Base-by-base conservation (phyloP, 306 rosid genomes). In the Dalbergia cochinchinensis region DNA sequence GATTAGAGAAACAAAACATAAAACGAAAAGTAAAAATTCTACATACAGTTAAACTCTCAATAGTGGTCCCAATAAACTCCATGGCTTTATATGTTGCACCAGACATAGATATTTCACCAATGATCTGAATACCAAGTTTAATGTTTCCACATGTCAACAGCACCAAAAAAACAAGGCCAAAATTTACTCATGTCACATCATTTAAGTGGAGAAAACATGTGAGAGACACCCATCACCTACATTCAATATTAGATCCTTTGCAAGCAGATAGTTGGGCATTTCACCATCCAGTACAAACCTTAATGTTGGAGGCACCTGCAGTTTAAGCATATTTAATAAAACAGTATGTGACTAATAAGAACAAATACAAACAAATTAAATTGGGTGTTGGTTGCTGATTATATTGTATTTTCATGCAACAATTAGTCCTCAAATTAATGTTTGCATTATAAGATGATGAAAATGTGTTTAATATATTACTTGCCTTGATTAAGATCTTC, bases 1-100 rank as follows among this genome's bases (percentile, higher is more conserved):
- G 70, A 51, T 8, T 63, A 39, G 37, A 59, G 16, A 55, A 71
- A 75, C 2, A 37, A 35, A 33, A 48, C 65, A 41, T 18, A 11
- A 11, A 45, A 73, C 0, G n/a, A 5, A 42, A 37, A 14, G 10
- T 65, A 54, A 18, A 39, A 13, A 7, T 47, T 79, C 59, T 35
- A 60, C 95, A 74, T 86, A 91, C 97, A 65, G 68, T 84, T 89
- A 94, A 88, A 71, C 90, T 89, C 83, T 94, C 98, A 61, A 91
- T 74, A 9, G 94, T 85, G 37, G 92, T 76, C 64, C 98, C 98
- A 11, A 85, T 88, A 84, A 94, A 94, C 88, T 94, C 97, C 98
- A 94, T 94, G 45, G 97, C 79, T 81, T 94, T 94, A 45, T 94
- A 90, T 63, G 98, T 94, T 47, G 94, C 97, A 76, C 98, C 98